Evolutionary conservation across 2,329 filamentous ascomycete genomes (phyloP).

Genomic region (Clonostachys rhizophaga): DNA sequence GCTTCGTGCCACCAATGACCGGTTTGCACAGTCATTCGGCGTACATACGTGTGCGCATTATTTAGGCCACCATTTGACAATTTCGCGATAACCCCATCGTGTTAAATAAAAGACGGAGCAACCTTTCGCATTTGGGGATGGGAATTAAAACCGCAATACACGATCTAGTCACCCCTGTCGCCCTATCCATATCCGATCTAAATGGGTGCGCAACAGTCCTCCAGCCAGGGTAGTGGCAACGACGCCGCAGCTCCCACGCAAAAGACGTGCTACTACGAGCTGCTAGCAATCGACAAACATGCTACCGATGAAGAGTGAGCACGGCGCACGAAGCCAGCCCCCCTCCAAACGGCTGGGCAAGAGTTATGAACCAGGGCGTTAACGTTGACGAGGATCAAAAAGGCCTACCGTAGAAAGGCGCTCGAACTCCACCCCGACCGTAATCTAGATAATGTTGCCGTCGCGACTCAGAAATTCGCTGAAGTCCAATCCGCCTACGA

Average conservation of each 20-base stretch:
- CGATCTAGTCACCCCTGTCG: too few species aligned
- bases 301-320: constrained; percentile 78
- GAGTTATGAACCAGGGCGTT: neutral
- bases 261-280: constrained; percentile 82
- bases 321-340: neutral
- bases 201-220: constrained; percentile 56
- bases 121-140: too few species aligned
- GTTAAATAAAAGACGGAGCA: too few species aligned
- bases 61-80: too few species aligned
- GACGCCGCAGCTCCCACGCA: constrained; percentile 25
- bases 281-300: constrained; percentile 67
- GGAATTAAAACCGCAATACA: too few species aligned
- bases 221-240: constrained; percentile 21
- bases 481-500: constrained; percentile 93
- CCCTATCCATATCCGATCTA: too few species aligned
- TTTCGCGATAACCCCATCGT: too few species aligned
- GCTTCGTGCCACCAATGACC: neutral
- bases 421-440: constrained; percentile 93
- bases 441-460: constrained; percentile 81
- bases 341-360: neutral
- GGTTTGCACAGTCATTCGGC: too few species aligned
- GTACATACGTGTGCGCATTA: too few species aligned
- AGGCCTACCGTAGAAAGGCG: constrained; percentile 85
- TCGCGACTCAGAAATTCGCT: constrained; percentile 80
- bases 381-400: constrained; percentile 66